Evolutionary conservation across 164 flowering plant genomes (phyloP), one percentile per base, ranked within the genome.

Genomic region (Vitis labrusca): DNA sequence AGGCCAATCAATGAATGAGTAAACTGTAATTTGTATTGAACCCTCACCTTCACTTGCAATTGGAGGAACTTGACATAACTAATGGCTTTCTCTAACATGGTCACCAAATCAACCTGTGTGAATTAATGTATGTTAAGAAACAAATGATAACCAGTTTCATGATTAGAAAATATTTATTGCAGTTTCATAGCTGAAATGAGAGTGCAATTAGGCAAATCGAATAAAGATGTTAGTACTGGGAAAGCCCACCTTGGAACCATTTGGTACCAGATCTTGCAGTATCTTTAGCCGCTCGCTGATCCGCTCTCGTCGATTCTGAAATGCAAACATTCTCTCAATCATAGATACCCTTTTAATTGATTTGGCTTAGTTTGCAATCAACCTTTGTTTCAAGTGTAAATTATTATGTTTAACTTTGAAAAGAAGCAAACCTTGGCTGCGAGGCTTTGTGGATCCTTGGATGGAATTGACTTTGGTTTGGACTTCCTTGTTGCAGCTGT

Each of bases 61-160:
- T 94, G 99, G 48, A 94, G 95, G 77, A 94, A 94, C 76, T 94
- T 94, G 73, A 94, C 99, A 79, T 94, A 94, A 73, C 93, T 83
- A 59, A 90, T 89, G 37, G 99, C 97, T 77, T 94, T 92, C 71
- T 94, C 99, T 56, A 94, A 70, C 99, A 94, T 94, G 53, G 97
- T 92, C 5, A 92, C 97, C 79, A 94, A 73, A 85, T 94, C 99
- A 79, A 92, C 97, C 98, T 92, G 81, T 54, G 13, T 2, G 29
- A n/a, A 11, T 17, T 2, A 48, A 32, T 50, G 10, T 11, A 63
- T 27, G 44, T 49, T 11, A 50, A 54, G 9, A 30, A 27, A 0
- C 13, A 57, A 8, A 51, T 19, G 23, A 12, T n/a, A 15, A 27
- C 27, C 27, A 23, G 27, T 0, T 23, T 23, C 27, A 23, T 23